Base-by-base conservation (phyloP, 306 rosid species). In the Phaseolus lunatus region DNA sequence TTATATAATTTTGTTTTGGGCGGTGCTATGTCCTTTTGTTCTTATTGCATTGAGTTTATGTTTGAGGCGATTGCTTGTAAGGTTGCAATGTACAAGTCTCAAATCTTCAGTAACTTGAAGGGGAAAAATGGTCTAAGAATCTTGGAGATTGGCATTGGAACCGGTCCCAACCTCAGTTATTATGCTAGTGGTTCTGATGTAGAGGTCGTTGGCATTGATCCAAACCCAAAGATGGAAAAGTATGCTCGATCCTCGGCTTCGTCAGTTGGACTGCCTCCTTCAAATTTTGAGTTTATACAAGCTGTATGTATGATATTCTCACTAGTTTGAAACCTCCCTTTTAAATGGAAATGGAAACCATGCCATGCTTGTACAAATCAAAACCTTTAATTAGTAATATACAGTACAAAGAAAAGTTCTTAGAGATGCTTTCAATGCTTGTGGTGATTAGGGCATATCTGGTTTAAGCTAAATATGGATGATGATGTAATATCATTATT, bases 61-160 rank as follows among this genome's bases (percentile, higher is more conserved):
- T 45, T 69, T 78, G 33, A 48, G 33, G 12, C 65, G 43, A 48
- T 79, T 78, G 33, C 67, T 57, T 65, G 67, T 70, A 75, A 93
- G 98, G 90, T 92, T 88, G 92, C 96, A 41, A 85, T 39, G 82
- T 89, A 85, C 97, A 95, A 89, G 88, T 59, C 85, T 14, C 82
- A 84, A 63, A 78, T 90, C 37, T 89, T 95, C 58, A 58, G 88
- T 23, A 80, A 85, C 47, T 75, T 95, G 82, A 89, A 82, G 67
- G 97, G 94, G 63, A 89, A 90, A n/a, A n/a, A n/a, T 47, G 90
- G 89, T 27, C 85, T 44, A 57, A 85, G 84, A 86, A 88, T 95
- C 44, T 76, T 95, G 86, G 98, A 92, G 87, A 82, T 95, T 84
- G 98, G 97, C 63, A 86, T 92, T 61, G 98, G 97, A 47, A 80